Evolutionary conservation across 2,329 filamentous ascomycete genomes (phyloP).

Genomic region (Pyrenophora teres): DNA sequence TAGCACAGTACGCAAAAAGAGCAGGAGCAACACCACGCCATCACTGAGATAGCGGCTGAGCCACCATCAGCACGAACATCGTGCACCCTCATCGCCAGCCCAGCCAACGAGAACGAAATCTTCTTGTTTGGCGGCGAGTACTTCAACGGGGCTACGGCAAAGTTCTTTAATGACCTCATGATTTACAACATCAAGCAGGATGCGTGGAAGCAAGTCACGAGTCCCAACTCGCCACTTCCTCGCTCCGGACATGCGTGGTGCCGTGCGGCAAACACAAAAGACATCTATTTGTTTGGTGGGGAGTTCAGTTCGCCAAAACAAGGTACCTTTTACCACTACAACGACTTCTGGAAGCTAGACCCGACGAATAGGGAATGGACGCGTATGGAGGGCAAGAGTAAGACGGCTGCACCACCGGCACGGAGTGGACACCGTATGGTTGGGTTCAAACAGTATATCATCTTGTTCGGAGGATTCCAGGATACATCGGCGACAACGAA

Average conservation of each 20-base stretch:
- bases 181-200: slow-evolving; percentile 79
- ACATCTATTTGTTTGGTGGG: slow-evolving; percentile 91
- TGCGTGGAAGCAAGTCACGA: slow-evolving; percentile 89
- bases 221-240: slow-evolving; percentile 87
- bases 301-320: slow-evolving; percentile 97
- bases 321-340: slow-evolving; percentile 98
- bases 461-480: slow-evolving; percentile 95
- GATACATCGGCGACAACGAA: slow-evolving; percentile 94
- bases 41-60: slow-evolving; percentile 76
- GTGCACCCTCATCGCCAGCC: slow-evolving; percentile 80
- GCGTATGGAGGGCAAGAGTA: slow-evolving; percentile 79
- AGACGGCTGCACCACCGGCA: slow-evolving; percentile 79
- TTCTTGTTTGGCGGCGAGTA: slow-evolving; percentile 95
- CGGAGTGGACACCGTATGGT: slow-evolving; percentile 95
- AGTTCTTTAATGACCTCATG: slow-evolving; percentile 70
- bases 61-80: slow-evolving; percentile 81
- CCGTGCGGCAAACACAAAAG: slow-evolving; percentile 80
- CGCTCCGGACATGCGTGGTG: slow-evolving; percentile 95
- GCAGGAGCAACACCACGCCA: slow-evolving; percentile 91
- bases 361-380: slow-evolving; percentile 86
- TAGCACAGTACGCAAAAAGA: slow-evolving; percentile 89
- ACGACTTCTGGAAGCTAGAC: slow-evolving; percentile 95
- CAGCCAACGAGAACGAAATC: slow-evolving; percentile 83
- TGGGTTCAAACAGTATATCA: slow-evolving; percentile 94
- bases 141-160: slow-evolving; percentile 86